A percentile compares a stretch with the other conserved stretches of the same genome.
phyloP scores from a whole-genome alignment of 352 stramenopile species.

The Globisporangium spinosum region DNA sequence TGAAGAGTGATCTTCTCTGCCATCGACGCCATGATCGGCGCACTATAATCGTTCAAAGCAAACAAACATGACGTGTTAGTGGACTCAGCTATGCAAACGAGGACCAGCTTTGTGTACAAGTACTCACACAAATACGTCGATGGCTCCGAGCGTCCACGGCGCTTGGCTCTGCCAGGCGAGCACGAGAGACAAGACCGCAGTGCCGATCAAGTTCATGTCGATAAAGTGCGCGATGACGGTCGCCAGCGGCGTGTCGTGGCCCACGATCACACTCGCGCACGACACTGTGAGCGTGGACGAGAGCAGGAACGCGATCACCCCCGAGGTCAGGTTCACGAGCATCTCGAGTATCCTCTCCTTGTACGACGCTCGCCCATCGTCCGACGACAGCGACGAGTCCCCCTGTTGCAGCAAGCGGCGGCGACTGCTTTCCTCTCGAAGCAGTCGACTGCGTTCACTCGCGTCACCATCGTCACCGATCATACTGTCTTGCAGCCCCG shows the following conservation, averaged over 20 bases:
- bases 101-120: background rate
- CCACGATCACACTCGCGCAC: constrained; percentile 74
- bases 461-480: constrained; percentile 12
- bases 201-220: constrained; percentile 81
- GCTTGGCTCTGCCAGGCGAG: constrained; percentile 71
- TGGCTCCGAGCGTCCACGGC: constrained; percentile 70
- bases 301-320: constrained; percentile 73
- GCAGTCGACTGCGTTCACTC: constrained; percentile 16
- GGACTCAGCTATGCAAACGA: background rate
- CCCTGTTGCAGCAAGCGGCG: constrained; percentile 9
- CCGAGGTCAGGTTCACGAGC: constrained; percentile 68
- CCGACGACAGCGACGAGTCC: background rate
- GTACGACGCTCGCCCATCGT: constrained; percentile 8
- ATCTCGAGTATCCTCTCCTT: constrained; percentile 19
- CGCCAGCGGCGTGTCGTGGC: constrained; percentile 53
- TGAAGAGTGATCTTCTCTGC: constrained; percentile 57
- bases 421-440: constrained; percentile 22
- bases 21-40: constrained; percentile 74
- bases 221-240: constrained; percentile 74
- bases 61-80: background rate
- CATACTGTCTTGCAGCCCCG: constrained; percentile 12
- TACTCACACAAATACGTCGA: constrained; percentile 79
- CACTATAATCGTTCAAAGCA: constrained; percentile 20
- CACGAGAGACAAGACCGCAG: constrained; percentile 60
- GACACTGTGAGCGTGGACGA: constrained; percentile 78